phyloP scores from a whole-genome alignment of 176 grass and related monocot species.

The Eremochloa ophiuroides region DNA sequence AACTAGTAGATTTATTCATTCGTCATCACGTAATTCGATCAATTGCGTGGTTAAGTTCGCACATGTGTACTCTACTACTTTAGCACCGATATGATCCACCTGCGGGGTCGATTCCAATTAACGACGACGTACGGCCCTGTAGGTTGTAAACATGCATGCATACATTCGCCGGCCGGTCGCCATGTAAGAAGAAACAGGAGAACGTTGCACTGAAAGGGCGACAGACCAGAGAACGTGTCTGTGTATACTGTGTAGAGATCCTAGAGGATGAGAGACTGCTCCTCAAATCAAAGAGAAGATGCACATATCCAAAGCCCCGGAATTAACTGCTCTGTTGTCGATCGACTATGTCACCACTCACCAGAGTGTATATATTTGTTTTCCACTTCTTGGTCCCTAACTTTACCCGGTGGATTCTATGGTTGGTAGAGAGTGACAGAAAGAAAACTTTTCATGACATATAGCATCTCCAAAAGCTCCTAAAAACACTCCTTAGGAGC shows the following conservation, averaged over 20 bases:
- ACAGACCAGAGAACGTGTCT: background rate
- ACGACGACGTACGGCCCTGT: background rate
- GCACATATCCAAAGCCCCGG: background rate
- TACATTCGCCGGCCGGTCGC: background rate
- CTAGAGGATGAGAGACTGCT: background rate
- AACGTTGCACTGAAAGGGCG: background rate
- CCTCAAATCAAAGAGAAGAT: background rate
- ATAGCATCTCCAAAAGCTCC: no score
- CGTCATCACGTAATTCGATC: background rate
- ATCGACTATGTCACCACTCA: background rate
- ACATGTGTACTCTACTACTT: background rate
- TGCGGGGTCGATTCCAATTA: background rate
- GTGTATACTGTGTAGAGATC: background rate
- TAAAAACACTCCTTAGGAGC: no score
- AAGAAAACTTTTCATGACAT: no score
- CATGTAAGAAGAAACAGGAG: background rate
- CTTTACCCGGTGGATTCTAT: no score
- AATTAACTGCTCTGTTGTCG: background rate
- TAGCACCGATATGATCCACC: no score
- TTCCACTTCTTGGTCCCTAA: no score
- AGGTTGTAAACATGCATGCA: background rate
- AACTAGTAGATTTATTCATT: background rate
- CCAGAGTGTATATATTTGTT: no score
- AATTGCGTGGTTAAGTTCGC: no score
- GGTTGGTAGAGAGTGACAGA: no score